Evolutionary conservation across 2,329 filamentous ascomycete genomes (phyloP).

Genomic region (Fusarium temperatum): DNA sequence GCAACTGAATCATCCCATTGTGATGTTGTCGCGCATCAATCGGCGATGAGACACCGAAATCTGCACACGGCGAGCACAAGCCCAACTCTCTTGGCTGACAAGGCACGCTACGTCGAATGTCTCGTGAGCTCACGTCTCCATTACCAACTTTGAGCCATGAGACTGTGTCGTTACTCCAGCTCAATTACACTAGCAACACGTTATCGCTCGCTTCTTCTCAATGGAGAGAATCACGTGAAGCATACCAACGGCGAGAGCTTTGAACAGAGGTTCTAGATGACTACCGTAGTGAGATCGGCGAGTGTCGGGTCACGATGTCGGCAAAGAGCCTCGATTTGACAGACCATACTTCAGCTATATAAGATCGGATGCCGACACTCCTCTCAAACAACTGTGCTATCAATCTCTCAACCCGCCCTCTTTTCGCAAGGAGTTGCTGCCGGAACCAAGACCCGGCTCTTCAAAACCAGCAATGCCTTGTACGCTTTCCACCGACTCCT

Average conservation of each 20-base stretch:
- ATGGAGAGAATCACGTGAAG: not conserved
- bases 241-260: not conserved
- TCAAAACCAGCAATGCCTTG: not conserved
- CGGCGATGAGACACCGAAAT: not conserved
- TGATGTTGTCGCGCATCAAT: not conserved
- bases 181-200: not conserved
- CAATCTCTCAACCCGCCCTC: not conserved
- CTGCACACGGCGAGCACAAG: not conserved
- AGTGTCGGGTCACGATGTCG: not conserved
- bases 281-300: not conserved
- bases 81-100: not conserved
- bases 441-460: not conserved
- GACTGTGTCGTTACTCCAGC: not conserved
- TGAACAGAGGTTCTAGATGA: not conserved
- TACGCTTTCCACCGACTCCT: not conserved
- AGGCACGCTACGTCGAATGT: not conserved
- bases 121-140: not conserved
- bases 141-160: not conserved
- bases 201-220: not conserved
- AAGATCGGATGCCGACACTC: not conserved
- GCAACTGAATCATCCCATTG: too few relatives aligned
- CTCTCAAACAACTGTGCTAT: not conserved
- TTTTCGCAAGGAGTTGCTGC: not conserved
- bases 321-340: not conserved
- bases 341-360: not conserved